phyloP scores from a whole-genome alignment of 1,284 basidiomycete genomes.

The Puccinia polysora region DNA sequence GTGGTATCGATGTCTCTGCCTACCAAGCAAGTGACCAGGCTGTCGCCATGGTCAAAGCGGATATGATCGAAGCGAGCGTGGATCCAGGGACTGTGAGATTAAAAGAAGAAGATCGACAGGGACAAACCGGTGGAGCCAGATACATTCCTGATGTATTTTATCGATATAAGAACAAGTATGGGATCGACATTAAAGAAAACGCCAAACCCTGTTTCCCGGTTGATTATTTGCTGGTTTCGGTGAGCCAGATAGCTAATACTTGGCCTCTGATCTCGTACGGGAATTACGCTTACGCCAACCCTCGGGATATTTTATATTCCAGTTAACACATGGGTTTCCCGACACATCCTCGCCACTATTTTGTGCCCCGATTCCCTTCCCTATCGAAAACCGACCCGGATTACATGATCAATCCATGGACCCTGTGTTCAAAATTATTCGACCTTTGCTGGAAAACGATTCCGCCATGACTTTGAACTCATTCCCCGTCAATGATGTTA shows the following conservation, averaged over 20 bases:
- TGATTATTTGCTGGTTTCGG: constrained; percentile 93
- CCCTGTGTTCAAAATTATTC: constrained; percentile 63
- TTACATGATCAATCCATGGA: constrained; percentile 79
- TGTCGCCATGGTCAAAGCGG: constrained; percentile 91
- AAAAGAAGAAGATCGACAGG: constrained; percentile 62
- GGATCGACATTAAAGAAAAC: constrained; percentile 93
- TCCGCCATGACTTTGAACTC: constrained; percentile 58
- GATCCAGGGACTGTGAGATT: constrained; percentile 67
- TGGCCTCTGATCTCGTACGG: background rate
- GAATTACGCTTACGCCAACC: background rate
- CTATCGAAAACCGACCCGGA: constrained; percentile 85
- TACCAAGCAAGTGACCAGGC: constrained; percentile 91
- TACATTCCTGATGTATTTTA: constrained; percentile 99
- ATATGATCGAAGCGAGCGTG: constrained; percentile 95
- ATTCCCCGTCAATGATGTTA: constrained; percentile 47
- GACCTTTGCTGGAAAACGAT: constrained; percentile 60
- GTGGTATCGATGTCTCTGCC: constrained; percentile 81
- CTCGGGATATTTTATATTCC: constrained; percentile 42
- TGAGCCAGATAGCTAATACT: constrained; percentile 56
- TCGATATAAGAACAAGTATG: constrained; percentile 98
- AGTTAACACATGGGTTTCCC: constrained; percentile 98
- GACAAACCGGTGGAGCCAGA: constrained; percentile 70
- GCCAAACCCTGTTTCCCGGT: constrained; percentile 98
- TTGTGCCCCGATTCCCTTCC: constrained; percentile 60
- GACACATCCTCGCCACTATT: constrained; percentile 80